Evolutionary conservation across 495 filamentous ascomycete species (phyloP), one percentile per base, ranked within the genome.

Genomic region (Hyaloscypha hepaticicola): DNA sequence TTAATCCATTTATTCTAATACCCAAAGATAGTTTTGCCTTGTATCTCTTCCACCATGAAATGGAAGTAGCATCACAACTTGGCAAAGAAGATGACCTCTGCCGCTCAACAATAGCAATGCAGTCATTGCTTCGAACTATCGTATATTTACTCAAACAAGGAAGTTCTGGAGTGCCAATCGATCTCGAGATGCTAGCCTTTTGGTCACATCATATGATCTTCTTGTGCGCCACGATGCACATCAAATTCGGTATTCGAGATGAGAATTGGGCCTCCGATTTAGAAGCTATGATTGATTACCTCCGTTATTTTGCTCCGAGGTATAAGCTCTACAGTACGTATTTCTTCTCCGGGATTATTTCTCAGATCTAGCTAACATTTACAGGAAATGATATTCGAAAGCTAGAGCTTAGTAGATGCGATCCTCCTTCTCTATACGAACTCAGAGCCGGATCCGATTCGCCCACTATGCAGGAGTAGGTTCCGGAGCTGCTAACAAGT

Each of bases 171-270:
- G 16, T 14, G 22, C 61, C 57, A 14, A 56, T 64, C 16, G 61
- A 68, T 22, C 56, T 52, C 12, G 33, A 61, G 38, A 8, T 22
- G 6, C 4, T 64, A 57, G 31, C 61, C 2, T 68, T 64, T 33
- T 68, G 66, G 66, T 31, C 27, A 19, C 66, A 68, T 50, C 45
- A 27, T n/a, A 49, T 48, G 25, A 19, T 56, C 7, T 58, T 33
- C 27, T 29, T 31, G 5, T 49, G 50, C 16, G 61, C 49, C 0
- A 9, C 61, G 34, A 11, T 56, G 22, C 61, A 64, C 49, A 68
- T 68, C 22, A 65, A 58, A 25, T 61, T 55, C 50, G 55, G 61
- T 1, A 29, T 28, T 1, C 27, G 61, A 31, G 31, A 68, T 52
- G 49, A 51, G 31, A 56, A 61, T 0, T 68, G 60, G 60, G 6